phyloP scores from a whole-genome alignment of 164 flowering plant genomes.

The Nymphaea colorata region DNA sequence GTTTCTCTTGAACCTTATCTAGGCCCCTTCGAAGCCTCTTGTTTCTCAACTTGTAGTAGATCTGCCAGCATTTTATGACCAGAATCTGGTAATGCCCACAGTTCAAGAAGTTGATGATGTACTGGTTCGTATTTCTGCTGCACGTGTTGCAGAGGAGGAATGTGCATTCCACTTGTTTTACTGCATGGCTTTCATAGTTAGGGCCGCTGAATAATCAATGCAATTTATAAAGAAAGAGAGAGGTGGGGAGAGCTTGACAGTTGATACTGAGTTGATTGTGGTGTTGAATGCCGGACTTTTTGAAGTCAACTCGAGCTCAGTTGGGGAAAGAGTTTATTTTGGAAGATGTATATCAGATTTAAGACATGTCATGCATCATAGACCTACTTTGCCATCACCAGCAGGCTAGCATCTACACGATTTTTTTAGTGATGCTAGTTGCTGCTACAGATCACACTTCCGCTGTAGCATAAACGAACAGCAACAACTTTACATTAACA shows the following conservation, averaged over 20 bases:
- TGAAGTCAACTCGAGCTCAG: conserved; percentile 58
- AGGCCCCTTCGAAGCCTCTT: conserved; percentile 74
- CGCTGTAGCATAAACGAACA: neutral
- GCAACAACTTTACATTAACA: neutral
- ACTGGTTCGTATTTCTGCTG: conserved; percentile 22
- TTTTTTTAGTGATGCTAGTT: neutral
- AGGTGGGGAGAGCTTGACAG: neutral
- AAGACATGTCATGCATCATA: conserved; percentile 73
- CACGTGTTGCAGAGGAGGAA: conserved; percentile 44
- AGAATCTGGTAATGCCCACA: conserved; percentile 38
- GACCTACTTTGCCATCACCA: conserved; percentile 35
- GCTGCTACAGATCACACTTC: neutral
- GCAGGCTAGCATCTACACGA: neutral
- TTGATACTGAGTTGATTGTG: neutral
- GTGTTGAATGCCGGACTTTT: conserved; percentile 36
- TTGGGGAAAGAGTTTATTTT: conserved; percentile 61
- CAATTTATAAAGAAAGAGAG: conserved; percentile 13
- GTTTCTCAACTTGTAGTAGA: conserved; percentile 64
- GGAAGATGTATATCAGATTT: conserved; percentile 59
- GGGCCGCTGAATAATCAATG: conserved; percentile 91
- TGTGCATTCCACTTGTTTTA: conserved; percentile 91
- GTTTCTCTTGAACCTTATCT: conserved; percentile 3
- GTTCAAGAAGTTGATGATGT: conserved; percentile 62
- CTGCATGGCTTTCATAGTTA: conserved; percentile 72
- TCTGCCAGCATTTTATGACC: conserved; percentile 47